Percentiles rank a stretch among this genome's conserved stretches.
These are phyloP conservation scores for Paxillus involutus DNA, from an alignment of 768 basidiomycete species.

Conservation along the genomic window DNA sequence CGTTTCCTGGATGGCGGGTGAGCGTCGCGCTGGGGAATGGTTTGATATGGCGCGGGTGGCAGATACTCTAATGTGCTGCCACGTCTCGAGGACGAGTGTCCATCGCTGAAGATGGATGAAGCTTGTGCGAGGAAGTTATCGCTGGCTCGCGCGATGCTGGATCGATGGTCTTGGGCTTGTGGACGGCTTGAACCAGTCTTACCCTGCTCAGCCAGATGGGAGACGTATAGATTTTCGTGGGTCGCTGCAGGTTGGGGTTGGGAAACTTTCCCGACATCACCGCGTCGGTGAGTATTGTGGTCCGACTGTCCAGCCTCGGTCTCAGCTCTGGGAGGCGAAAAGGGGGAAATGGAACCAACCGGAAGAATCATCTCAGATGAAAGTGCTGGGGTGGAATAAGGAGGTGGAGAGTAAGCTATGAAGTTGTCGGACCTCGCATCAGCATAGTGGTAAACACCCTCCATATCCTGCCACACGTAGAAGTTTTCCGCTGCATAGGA, in stretches of 20 bases:
- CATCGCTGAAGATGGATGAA: slow-evolving; percentile 29
- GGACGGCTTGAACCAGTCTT: slow-evolving; percentile 17
- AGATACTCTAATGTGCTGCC: slow-evolving; percentile 16
- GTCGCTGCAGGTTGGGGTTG: slow-evolving; percentile 6
- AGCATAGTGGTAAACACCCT: slow-evolving; percentile 28
- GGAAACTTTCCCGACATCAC: slow-evolving; percentile 12
- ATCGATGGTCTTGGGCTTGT: slow-evolving; percentile 30
- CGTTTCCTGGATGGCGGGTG: slow-evolving; percentile 32
- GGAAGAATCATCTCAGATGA: slow-evolving; percentile 13
- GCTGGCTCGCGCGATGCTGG: slow-evolving; percentile 32
- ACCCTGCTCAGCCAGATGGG: slow-evolving; percentile 23
- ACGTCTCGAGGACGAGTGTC: slow-evolving; percentile 18
- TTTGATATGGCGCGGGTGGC: slow-evolving; percentile 11
- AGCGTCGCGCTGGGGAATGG: slow-evolving; percentile 15
- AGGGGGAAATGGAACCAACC: slow-evolving; percentile 13
- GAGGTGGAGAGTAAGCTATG: slow-evolving; percentile 16
- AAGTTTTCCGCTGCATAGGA: slow-evolving; percentile 28
- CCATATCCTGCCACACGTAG: slow-evolving; percentile 26
- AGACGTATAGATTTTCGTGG: slow-evolving; percentile 23
- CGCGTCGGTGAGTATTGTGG: slow-evolving; percentile 17
- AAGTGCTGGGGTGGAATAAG: slow-evolving; percentile 13
- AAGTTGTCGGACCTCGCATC: slow-evolving; percentile 28
- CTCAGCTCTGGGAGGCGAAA: slow-evolving; percentile 5
- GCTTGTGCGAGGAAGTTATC: slow-evolving; percentile 33
- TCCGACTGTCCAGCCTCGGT: slow-evolving; percentile 9